phyloP scores from a whole-genome alignment of 139 green algal species.

The Chlorella sp. region DNA sequence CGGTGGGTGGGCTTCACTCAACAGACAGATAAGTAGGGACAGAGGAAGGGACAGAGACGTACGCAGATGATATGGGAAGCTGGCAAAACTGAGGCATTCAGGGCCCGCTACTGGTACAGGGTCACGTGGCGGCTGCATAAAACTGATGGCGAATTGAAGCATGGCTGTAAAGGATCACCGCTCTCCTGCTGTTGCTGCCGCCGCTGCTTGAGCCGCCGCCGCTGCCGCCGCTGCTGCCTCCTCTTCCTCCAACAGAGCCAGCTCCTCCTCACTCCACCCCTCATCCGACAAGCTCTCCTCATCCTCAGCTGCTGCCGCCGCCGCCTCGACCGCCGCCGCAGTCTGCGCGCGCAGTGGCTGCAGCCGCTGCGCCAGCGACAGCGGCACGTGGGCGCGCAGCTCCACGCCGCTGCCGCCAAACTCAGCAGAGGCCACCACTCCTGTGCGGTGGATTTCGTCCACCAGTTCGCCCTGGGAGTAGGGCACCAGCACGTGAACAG shows the following conservation, averaged over 20 bases:
- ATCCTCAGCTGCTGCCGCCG: not conserved
- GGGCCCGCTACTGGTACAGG: not conserved
- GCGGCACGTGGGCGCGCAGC: conserved; percentile 54
- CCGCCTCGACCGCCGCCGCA: conserved; percentile 7
- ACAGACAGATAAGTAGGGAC: too few species aligned
- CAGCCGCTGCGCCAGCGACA: conserved; percentile 40
- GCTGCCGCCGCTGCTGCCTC: not conserved
- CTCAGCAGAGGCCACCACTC: conserved; percentile 46
- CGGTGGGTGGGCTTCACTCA: not conserved
- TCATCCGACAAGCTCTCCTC: not conserved
- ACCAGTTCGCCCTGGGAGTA: conserved; percentile 52
- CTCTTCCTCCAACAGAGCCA: not conserved
- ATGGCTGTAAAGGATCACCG: not conserved
- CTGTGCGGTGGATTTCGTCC: conserved; percentile 48
- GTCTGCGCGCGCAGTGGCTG: conserved; percentile 9
- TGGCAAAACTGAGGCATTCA: too few species aligned
- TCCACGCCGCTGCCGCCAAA: conserved; percentile 43
- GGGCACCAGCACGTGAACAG: conserved; percentile 55
- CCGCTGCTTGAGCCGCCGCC: not conserved
- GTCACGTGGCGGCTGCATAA: not conserved
- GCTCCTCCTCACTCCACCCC: not conserved
- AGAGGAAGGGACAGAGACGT: too few species aligned
- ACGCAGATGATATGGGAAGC: too few species aligned
- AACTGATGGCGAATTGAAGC: too few species aligned
- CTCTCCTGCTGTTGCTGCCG: not conserved